phyloP scores from a whole-genome alignment of 768 basidiomycete species.

The Phylloporus sp. region DNA sequence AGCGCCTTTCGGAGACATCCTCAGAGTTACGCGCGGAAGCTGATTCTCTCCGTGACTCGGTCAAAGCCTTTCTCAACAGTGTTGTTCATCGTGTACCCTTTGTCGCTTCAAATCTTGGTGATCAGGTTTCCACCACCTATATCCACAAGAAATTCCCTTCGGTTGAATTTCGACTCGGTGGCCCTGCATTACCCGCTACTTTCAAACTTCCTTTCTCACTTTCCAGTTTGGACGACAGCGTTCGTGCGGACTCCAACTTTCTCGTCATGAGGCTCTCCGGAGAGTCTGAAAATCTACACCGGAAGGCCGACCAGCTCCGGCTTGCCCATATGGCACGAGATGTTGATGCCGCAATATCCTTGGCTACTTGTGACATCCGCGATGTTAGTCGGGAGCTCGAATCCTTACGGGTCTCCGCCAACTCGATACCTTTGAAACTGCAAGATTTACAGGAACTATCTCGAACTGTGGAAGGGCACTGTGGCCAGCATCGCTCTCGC shows the following conservation, averaged over 20 bases:
- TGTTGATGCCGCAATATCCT: constrained; percentile 43
- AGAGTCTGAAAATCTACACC: constrained; percentile 46
- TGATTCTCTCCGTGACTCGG: constrained; percentile 38
- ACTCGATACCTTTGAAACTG: constrained; percentile 28
- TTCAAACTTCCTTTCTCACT: constrained; percentile 55
- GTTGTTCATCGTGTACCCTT: constrained; percentile 56
- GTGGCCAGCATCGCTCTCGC: constrained; percentile 32
- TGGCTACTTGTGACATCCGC: constrained; percentile 37
- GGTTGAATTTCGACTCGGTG: constrained; percentile 31
- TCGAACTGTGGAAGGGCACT: constrained; percentile 34
- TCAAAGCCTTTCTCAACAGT: constrained; percentile 45
- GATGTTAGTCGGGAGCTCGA: constrained; percentile 38
- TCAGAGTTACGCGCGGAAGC: constrained; percentile 35
- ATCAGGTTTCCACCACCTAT: constrained; percentile 15
- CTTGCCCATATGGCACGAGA: constrained; percentile 52
- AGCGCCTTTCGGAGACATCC: constrained; percentile 28
- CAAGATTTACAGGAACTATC: constrained; percentile 37
- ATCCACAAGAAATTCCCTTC: constrained; percentile 37
- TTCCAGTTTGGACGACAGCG: constrained; percentile 54
- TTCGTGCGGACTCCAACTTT: constrained; percentile 68
- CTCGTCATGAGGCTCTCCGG: constrained; percentile 61
- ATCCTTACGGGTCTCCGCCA: constrained; percentile 35
- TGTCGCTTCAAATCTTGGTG: constrained; percentile 36
- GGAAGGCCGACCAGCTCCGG: constrained; percentile 45
- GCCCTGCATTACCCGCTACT: constrained; percentile 28